Conservation (phyloP, 306 rosid genomes). For the Dryas octopetala region DNA sequence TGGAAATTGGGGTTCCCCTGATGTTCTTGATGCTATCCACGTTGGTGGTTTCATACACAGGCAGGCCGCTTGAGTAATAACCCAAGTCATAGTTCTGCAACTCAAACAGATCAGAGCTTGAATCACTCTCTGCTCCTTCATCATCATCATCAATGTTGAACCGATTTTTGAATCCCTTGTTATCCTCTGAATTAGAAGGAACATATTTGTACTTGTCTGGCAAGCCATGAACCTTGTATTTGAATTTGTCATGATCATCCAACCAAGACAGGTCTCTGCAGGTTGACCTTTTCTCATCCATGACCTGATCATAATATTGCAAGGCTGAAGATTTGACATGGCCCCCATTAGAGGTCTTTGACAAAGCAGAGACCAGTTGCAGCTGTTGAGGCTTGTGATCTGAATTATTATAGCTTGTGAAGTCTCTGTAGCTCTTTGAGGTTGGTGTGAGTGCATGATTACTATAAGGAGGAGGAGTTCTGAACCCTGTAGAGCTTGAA, state of each 20-base stretch:
- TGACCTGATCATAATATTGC: neutral
- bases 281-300: conserved; percentile 44
- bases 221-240: conserved; percentile 25
- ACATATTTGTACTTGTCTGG: conserved; percentile 49
- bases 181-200: conserved; percentile 24
- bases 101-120: conserved; percentile 95
- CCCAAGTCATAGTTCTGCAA: conserved; percentile 91
- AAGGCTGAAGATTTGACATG: conserved; percentile 31
- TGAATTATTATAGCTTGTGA: conserved; percentile 40
- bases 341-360: conserved; percentile 31
- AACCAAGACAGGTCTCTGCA: conserved; percentile 35
- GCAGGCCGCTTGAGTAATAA: conserved; percentile 67
- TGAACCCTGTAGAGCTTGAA: conserved; percentile 59
- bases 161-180: conserved; percentile 37
- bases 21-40: conserved; percentile 76
- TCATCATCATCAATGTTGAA: conserved; percentile 27
- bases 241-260: conserved; percentile 39
- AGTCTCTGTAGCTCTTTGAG: conserved; percentile 63
- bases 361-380: conserved; percentile 35
- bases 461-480: conserved; percentile 70
- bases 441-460: conserved; percentile 53
- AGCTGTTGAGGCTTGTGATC: conserved; percentile 48
- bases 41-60: conserved; percentile 95
- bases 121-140: conserved; percentile 89
- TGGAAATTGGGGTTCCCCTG: conserved; percentile 74